Base-by-base conservation (phyloP, 441 rosid species). In the Populus hybrid region DNA sequence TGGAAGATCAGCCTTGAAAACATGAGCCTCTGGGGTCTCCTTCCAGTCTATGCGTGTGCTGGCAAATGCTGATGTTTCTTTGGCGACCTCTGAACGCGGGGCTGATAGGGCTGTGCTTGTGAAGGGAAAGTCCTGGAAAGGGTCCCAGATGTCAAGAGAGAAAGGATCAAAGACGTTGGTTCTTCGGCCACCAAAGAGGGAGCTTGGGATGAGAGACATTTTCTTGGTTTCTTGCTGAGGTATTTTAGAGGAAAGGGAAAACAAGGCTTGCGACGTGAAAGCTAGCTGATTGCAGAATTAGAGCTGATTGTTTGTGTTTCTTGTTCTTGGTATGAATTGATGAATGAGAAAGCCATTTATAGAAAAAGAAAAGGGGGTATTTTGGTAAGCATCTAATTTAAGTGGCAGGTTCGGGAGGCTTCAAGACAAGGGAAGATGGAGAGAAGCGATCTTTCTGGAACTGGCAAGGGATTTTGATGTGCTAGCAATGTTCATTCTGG, bases 41-140 rank as follows among this genome's bases (percentile, higher is more conserved):
- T 83, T 83, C 83, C 86, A 85, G 64, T 85, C 84, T 0, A 84
- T 80, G 26, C 77, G 86, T 14, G 78, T 76, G 67, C 70, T 85
- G 16, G 84, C 69, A 16, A 81, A 65, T 54, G 73, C 10, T 6
- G 81, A 70, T 12, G 75, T 59, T 72, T 74, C 81, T 0, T 74
- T 81, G 72, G n/a, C 57, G n/a, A 50, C 18, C 20, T 50, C 57
- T 50, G 57, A 50, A 14, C 57, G 57, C 14, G 57, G 57, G 57
- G 57, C 57, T 14, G 57, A 0, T 5, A 14, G 57, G 20, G 18
- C 57, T 5, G 0, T 14, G 57, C 57, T 14, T 16, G 57, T 1
- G 20, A 50, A 50, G 57, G 57, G 57, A 30, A 30, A 30, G 32
- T 30, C 32, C 32, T 30, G 32, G 4, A 30, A 30, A 30, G 32